Evolutionary conservation across 345 rosid species (phyloP).

Genomic region (Lenwebbia sp.): DNA sequence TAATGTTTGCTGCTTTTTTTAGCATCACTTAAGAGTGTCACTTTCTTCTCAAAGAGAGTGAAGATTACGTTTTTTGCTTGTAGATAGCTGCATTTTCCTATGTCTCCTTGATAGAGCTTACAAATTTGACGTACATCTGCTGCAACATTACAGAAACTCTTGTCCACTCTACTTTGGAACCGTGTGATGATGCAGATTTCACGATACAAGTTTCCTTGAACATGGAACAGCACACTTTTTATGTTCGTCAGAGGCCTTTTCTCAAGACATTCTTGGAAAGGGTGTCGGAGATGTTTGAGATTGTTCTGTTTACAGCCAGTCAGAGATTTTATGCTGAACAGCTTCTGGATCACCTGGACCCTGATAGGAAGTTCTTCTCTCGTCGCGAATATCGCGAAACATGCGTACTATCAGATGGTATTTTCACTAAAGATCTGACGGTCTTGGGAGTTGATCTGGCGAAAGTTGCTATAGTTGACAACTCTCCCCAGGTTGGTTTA

Average conservation of each 20-base stretch:
- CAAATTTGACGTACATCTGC: neutral
- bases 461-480: conserved; percentile 10
- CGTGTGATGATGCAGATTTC: conserved; percentile 14
- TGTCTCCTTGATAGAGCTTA: neutral
- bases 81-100: neutral
- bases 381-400: conserved; percentile 14
- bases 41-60: neutral
- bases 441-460: conserved; percentile 9
- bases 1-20: neutral
- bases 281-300: conserved; percentile 16
- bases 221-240: conserved; percentile 11
- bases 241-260: conserved; percentile 16
- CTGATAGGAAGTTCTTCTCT: conserved; percentile 14
- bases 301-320: conserved; percentile 13
- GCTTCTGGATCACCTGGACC: conserved; percentile 14
- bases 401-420: conserved; percentile 8
- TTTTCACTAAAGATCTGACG: conserved; percentile 13
- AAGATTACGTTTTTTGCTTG: neutral
- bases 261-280: conserved; percentile 13
- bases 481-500: conserved; percentile 10
- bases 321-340: conserved; percentile 9
- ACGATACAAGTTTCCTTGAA: conserved; percentile 3
- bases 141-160: conserved; percentile 11
- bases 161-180: conserved; percentile 6
- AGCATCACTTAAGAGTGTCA: neutral